Base-by-base conservation (phyloP, 2,329 filamentous ascomycete species). In the Cryphonectria radicalis region DNA sequence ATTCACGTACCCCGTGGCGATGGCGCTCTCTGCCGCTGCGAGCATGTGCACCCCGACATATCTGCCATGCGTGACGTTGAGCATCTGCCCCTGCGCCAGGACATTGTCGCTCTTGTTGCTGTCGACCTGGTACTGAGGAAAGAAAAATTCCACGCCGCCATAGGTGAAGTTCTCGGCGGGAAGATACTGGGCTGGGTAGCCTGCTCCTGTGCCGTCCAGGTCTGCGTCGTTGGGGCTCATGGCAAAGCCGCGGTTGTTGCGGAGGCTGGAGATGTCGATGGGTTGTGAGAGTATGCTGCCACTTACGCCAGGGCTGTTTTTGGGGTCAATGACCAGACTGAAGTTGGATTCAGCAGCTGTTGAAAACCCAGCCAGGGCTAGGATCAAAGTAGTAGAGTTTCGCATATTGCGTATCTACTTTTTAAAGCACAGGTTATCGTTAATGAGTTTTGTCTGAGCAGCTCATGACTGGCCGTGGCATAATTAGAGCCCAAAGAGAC, bases 11-110 rank as follows among this genome's bases (percentile, higher is more conserved):
- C 75, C 75, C 6, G 63, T 73, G 1, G 75, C 71, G n/a, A 72
- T 66, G 37, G 69, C 68, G n/a, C 57, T 68, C 50, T 76, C 74
- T 3, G 72, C 73, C 1, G 75, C 69, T 8, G 73, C 73, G n/a
- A 76, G 73, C 67, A 75, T 67, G 37, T 75, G 67, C 3, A 75
- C 70, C 10, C 74, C 68, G 11, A 71, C 50, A 35, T 76, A 75
- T 35, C 71, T 69, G 14, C 71, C 74, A 19, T 42, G 50, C 3
- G 70, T 63, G 19, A 75, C 28, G 3, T 71, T 40, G 35, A 76
- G 67, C 19, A 32, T 57, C 66, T 75, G 73, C 6, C 75, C 74
- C 50, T 74, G 59, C 2, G 74, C 73, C 7, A 76, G 50, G 13
- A 74, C 71, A 46, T 76, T 76, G 63, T 75, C 74, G 28, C 69